Conservation (phyloP, 495 filamentous ascomycete genomes). For the Neurospora pannonica region DNA sequence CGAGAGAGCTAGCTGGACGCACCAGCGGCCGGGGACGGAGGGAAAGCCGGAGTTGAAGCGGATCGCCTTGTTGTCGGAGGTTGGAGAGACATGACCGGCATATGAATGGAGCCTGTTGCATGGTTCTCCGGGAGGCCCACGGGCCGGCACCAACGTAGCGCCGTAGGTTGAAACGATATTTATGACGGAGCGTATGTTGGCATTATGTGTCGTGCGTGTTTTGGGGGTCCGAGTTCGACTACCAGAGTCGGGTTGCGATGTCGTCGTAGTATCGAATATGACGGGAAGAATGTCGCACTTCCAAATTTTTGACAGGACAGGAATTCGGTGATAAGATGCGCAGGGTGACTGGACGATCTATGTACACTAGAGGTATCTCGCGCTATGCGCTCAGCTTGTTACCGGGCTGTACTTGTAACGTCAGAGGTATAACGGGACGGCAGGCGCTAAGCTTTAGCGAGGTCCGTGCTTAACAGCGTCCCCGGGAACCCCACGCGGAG, state of each 20-base stretch:
- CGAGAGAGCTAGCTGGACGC: background rate
- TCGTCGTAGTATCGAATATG: background rate
- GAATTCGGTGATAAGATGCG: background rate
- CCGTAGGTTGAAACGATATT: background rate
- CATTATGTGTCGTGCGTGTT: background rate
- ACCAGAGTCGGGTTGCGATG: background rate
- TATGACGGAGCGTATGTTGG: background rate
- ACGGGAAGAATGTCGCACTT: background rate
- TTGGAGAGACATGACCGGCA: conserved; percentile 10
- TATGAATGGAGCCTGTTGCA: conserved; percentile 11
- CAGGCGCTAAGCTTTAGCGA: background rate
- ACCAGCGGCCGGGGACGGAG: background rate
- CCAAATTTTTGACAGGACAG: background rate
- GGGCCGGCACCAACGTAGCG: background rate
- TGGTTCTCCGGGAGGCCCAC: conserved; percentile 1
- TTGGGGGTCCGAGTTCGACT: background rate
- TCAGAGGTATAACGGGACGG: background rate
- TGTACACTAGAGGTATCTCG: background rate
- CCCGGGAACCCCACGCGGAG: background rate
- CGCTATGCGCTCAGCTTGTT: background rate
- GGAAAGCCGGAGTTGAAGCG: background rate
- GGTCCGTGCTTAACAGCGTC: background rate
- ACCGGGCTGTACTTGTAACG: background rate
- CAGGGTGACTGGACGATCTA: background rate
- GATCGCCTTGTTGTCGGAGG: conserved; percentile 1